phyloP scores from a whole-genome alignment of 805 yeast species.

The Yarrowia divulgata region DNA sequence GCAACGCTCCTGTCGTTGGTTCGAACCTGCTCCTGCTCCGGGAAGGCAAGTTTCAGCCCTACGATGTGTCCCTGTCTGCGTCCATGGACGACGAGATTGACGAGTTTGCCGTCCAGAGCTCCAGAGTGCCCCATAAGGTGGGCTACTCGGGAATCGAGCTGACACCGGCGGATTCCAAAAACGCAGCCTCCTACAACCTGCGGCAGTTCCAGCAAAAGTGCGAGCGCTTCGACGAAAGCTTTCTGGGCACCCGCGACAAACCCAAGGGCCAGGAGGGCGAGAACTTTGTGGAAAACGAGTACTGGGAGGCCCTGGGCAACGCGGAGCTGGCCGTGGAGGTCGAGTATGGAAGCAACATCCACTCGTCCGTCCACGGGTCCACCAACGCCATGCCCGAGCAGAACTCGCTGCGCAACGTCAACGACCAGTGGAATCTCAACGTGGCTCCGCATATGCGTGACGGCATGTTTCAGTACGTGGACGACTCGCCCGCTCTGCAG shows the following conservation, averaged over 20 bases:
- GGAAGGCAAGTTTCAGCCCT: slow-evolving; percentile 24
- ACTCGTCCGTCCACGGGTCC: slow-evolving; percentile 67
- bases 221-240: slow-evolving; percentile 50
- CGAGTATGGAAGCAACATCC: slow-evolving; percentile 86
- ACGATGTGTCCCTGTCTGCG: neutral
- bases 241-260: slow-evolving; percentile 33
- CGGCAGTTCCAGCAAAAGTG: slow-evolving; percentile 67
- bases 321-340: slow-evolving; percentile 62
- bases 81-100: slow-evolving; percentile 17
- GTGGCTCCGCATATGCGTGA: slow-evolving; percentile 73
- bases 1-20: slow-evolving; percentile 19
- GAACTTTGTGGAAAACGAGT: slow-evolving; percentile 63
- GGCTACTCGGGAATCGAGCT: slow-evolving; percentile 25
- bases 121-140: slow-evolving; percentile 7
- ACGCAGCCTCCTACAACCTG: slow-evolving; percentile 61
- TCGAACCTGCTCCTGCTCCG: slow-evolving; percentile 1
- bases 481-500: slow-evolving; percentile 79
- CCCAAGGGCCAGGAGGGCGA: slow-evolving; percentile 41
- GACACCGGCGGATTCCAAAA: slow-evolving; percentile 49
- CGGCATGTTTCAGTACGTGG: slow-evolving; percentile 70
- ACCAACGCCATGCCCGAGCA: slow-evolving; percentile 69
- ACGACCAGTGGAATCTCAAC: slow-evolving; percentile 78
- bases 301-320: slow-evolving; percentile 65
- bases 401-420: slow-evolving; percentile 41
- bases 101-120: slow-evolving; percentile 14